These are phyloP conservation scores for Pleurotus giganteus DNA, from an alignment of 768 basidiomycete species.

Conservation along the genomic window DNA sequence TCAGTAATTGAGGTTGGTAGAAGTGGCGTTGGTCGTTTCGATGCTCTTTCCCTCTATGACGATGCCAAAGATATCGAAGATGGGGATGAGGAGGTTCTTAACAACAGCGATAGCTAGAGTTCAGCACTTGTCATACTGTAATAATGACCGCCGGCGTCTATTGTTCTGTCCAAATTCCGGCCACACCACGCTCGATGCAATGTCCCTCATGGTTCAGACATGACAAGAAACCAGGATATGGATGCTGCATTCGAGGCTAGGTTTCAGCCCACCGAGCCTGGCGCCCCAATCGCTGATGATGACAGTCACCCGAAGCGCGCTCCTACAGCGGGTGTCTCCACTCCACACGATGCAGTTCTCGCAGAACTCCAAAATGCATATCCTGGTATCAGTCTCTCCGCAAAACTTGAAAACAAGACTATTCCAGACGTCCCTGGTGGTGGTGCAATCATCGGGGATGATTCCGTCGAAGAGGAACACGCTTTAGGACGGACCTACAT, in stretches of 20 bases:
- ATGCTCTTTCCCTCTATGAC: slow-evolving; percentile 36
- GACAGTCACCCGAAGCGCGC: slow-evolving; percentile 6
- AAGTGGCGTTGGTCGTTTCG: slow-evolving; percentile 33
- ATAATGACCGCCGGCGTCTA: no score
- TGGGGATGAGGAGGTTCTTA: slow-evolving; percentile 21
- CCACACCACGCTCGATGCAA: background rate
- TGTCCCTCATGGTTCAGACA: background rate
- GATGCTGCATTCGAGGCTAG: no score
- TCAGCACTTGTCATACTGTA: no score
- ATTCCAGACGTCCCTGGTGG: background rate
- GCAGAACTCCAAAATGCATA: slow-evolving; percentile 42
- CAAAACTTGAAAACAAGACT: slow-evolving; percentile 9
- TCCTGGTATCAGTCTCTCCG: slow-evolving; percentile 14
- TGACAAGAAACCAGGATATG: background rate
- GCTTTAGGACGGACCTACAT: background rate
- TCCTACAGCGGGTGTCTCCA: slow-evolving; percentile 29
- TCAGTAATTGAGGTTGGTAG: slow-evolving; percentile 14
- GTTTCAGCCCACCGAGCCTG: background rate
- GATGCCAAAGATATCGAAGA: slow-evolving; percentile 26
- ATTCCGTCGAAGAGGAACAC: slow-evolving; percentile 9
- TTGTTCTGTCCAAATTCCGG: no score
- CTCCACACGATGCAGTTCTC: slow-evolving; percentile 66
- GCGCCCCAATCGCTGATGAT: background rate
- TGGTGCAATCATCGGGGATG: background rate
- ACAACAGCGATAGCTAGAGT: no score